phyloP scores from a whole-genome alignment of 495 filamentous ascomycete genomes.

The Annulohypoxylon maeteangense region DNA sequence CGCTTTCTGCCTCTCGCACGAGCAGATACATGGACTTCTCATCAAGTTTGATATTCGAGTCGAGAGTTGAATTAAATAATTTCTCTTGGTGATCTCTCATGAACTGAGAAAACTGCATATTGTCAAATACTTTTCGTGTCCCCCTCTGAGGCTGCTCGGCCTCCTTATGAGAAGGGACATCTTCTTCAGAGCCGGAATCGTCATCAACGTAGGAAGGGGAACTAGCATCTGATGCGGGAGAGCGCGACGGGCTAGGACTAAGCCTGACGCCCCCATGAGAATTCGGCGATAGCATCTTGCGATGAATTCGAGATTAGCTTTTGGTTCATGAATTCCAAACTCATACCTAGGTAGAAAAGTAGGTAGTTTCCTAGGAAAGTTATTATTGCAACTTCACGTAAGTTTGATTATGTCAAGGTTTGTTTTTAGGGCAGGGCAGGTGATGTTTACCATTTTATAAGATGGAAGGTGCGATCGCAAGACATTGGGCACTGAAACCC shows the following conservation, averaged over 20 bases:
- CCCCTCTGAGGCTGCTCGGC: conserved; percentile 37
- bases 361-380: background rate
- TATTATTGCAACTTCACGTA: background rate
- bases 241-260: background rate
- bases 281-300: conserved; percentile 2
- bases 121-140: conserved; percentile 57
- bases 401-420: background rate
- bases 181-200: conserved; percentile 39
- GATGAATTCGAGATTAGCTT: background rate
- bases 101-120: conserved; percentile 40
- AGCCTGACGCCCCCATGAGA: background rate
- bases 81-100: conserved; percentile 40
- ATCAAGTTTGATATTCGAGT: conserved; percentile 24
- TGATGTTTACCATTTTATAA: too few species aligned
- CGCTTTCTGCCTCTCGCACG: conserved; percentile 47
- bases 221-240: background rate
- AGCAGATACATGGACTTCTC: conserved; percentile 41
- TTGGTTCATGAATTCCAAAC: background rate
- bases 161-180: conserved; percentile 35
- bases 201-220: background rate
- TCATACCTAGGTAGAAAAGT: background rate
- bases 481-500: background rate
- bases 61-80: conserved; percentile 42
- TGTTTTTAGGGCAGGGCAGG: too few species aligned
- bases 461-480: background rate